Percentiles rank a stretch among this genome's conserved stretches.
Conservation (phyloP, 805 yeast genomes). For the Myxozyma nipponensis region DNA sequence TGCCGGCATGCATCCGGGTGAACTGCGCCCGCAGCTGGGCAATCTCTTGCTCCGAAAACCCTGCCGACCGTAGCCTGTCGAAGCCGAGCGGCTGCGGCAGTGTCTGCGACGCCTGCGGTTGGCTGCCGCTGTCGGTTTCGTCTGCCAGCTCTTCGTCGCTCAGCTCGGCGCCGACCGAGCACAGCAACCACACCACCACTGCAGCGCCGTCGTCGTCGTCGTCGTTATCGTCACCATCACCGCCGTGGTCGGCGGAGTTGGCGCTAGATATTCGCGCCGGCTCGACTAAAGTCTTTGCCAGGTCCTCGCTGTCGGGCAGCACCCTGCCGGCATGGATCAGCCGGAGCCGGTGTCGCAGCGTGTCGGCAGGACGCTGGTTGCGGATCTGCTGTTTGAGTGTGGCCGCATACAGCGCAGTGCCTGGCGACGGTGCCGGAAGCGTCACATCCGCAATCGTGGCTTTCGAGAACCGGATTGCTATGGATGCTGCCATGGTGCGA, state of each 20-base stretch:
- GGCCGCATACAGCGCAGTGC: constrained; percentile 38
- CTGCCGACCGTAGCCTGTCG: constrained; percentile 77
- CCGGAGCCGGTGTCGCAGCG: constrained; percentile 51
- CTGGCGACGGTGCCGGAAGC: constrained; percentile 38
- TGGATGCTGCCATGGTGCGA: neutral
- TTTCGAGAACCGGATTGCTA: constrained; percentile 47
- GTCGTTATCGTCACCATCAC: constrained; percentile 5
- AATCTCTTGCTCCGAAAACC: constrained; percentile 77
- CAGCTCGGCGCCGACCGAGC: constrained; percentile 68
- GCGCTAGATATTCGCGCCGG: constrained; percentile 10
- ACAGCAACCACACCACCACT: constrained; percentile 61
- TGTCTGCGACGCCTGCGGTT: constrained; percentile 49
- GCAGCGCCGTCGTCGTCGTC: constrained; percentile 26
- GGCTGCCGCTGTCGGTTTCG: constrained; percentile 55
- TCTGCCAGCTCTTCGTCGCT: constrained; percentile 51
- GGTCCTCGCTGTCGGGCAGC: constrained; percentile 52
- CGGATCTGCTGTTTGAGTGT: constrained; percentile 47
- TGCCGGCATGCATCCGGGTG: constrained; percentile 46
- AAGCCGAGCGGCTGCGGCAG: constrained; percentile 76
- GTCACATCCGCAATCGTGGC: constrained; percentile 42
- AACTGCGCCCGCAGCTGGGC: constrained; percentile 70
- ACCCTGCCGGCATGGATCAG: constrained; percentile 69
- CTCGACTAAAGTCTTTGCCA: constrained; percentile 35
- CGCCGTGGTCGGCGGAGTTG: constrained; percentile 1
- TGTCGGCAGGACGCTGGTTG: constrained; percentile 34